Percentiles rank a stretch among this genome's conserved stretches.
Conservation (phyloP, 129 eudicot species). For the Centella asiatica region DNA sequence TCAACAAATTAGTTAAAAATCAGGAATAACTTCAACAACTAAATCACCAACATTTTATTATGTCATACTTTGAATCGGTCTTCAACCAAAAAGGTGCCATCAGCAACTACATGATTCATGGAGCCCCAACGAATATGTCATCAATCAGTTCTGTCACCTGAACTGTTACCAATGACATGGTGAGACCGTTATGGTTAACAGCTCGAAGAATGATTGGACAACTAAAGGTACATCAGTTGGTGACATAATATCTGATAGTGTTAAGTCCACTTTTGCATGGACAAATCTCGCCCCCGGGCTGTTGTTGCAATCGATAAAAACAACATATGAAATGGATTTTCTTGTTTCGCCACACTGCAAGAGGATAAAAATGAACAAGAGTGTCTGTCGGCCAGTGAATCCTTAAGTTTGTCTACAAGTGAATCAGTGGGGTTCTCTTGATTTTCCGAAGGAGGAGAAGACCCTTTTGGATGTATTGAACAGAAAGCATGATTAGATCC, state of each 20-base stretch:
- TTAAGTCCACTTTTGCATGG: slow-evolving; percentile 25
- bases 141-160: slow-evolving; percentile 56
- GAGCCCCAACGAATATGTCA: slow-evolving; percentile 54
- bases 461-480: slow-evolving; percentile 57
- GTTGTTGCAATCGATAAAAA: slow-evolving; percentile 27
- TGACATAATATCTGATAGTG: slow-evolving; percentile 26
- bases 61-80: no score
- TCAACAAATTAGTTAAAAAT: no score
- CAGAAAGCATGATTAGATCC: slow-evolving; percentile 37
- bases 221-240: slow-evolving; percentile 41
- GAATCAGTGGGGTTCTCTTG: slow-evolving; percentile 18
- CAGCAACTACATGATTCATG: slow-evolving; percentile 43
- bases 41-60: no score
- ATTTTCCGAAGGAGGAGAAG: slow-evolving; percentile 23
- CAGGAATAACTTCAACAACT: no score
- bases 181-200: slow-evolving; percentile 42
- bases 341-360: slow-evolving; percentile 46
- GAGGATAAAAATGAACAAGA: slow-evolving; percentile 49
- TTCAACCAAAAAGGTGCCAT: slow-evolving; percentile 61
- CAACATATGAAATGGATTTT: slow-evolving; percentile 19
- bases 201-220: slow-evolving; percentile 54
- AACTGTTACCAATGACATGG: slow-evolving; percentile 31
- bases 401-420: slow-evolving; percentile 37
- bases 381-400: slow-evolving; percentile 41
- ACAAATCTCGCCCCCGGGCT: slow-evolving; percentile 58